Evolutionary conservation across 1,139 yeast genomes (phyloP), one percentile per base, ranked within the genome.

Genomic region (Geotrichum siamense): DNA sequence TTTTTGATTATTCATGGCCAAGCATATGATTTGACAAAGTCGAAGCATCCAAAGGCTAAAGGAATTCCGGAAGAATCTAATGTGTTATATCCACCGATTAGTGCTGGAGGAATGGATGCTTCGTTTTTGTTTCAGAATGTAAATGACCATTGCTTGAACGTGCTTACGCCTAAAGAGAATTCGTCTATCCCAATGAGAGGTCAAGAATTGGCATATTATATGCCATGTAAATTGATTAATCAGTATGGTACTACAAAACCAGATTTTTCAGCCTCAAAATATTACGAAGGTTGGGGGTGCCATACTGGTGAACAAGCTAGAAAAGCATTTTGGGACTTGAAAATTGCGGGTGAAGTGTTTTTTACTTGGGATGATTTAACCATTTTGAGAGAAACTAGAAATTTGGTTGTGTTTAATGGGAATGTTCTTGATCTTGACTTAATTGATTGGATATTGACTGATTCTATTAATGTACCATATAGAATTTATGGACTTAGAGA

Each of bases 51-150:
- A 27, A 41, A 38, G 3, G 44, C 42, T 8, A 20, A 59, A 65
- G 91, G 83, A 13, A 78, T 82, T 1, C 44, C 44, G 8, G 27
- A 16, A 12, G 17, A 36, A 23, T 39, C 47, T 15, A 44, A 38
- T 72, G 75, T 60, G 91, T 87, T 15, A 5, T 44, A 44, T 27
- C 44, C 16, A 5, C 46, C 43, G 5, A 33, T 43, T 4, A 29
- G 34, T 21, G 47, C 47, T 13, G 91, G 89, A 35, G 91, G 89
- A 9, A 74, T 61, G 59, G 95, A 85, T 62, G 91, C 82, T 1
- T 75, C 89, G 2, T 77, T 85, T 49, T 67, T 85, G 48, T 85
- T 84, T 61, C 95, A 85, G 62, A 85, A 85, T 59, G 94, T 85
- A 36, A 85, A 85, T 60, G 91, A 93, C 26, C 79, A 85, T 57